Evolutionary conservation across 805 yeast genomes (phyloP), one percentile per base, ranked within the genome.

Genomic region (Blastobotrys terrestris): DNA sequence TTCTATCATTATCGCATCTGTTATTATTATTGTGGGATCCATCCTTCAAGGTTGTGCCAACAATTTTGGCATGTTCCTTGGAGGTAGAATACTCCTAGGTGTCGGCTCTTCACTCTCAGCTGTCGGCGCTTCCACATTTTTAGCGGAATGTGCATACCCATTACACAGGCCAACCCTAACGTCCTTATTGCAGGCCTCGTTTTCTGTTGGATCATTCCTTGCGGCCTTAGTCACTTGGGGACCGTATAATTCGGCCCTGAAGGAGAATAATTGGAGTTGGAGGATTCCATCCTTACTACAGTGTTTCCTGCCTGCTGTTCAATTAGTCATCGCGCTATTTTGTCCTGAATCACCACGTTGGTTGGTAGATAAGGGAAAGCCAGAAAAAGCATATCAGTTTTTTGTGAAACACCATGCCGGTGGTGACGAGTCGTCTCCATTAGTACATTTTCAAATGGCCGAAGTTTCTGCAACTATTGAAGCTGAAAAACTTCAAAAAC

Each of bases 261-360:
- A 11, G 83, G 78, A 62, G 77, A 53, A 45, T 19, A 56, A 63
- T 2, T 71, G 76, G 47, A 73, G 83, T 16, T 86, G 91, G 90
- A 80, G 94, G 72, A 75, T 85, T 64, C 91, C 94, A 8, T 77
- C 85, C 54, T 81, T 87, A 1, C 68, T 84, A 60, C 95, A 86
- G 70, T 72, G 80, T 53, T 57, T 84, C 40, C 83, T 84, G 63
- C 53, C 87, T 46, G 68, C 85, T 44, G 63, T 84, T 51, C 72
- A 85, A 79, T 81, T 53, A 31, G 68, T 45, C n/a, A 70, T 74
- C 21, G 64, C 72, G 41, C 62, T 79, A 44, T 78, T 81, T 44
- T 70, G 89, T n/a, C 97, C 98, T 0, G 97, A 91, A 68, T 81
- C 91, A 40, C 96, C 97, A 0, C 75, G 97, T 54, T 91, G 77